Conservation (phyloP, 2,329 filamentous ascomycete genomes). For the Curvularia eragrostidis region DNA sequence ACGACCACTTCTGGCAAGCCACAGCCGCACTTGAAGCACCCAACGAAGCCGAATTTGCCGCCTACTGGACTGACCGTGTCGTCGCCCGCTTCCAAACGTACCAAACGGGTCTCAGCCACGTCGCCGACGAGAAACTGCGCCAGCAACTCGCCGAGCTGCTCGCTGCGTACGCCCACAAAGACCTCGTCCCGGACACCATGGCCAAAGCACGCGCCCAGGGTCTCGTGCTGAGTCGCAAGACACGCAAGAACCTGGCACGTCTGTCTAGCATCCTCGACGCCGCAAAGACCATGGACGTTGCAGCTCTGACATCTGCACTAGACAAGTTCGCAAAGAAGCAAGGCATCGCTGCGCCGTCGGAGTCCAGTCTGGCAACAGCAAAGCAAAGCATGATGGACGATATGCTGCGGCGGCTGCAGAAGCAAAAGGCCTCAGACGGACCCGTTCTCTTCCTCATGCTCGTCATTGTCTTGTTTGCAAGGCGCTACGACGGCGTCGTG, state of each 20-base stretch:
- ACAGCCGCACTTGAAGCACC: conserved; percentile 36
- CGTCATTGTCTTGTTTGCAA: conserved; percentile 44
- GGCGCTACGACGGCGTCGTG: conserved; percentile 41
- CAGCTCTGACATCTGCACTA: conserved; percentile 23
- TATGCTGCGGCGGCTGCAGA: conserved; percentile 44
- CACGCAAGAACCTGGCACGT: conserved; percentile 40
- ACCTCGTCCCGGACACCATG: conserved; percentile 44
- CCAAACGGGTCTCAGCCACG: conserved; percentile 26
- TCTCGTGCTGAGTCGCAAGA: conserved; percentile 40
- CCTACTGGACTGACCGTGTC: conserved; percentile 45
- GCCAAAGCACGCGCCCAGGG: conserved; percentile 41
- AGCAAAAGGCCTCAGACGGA: conserved; percentile 43
- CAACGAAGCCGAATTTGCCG: conserved; percentile 39
- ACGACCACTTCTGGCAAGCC: conserved; percentile 34
- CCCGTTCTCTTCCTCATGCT: conserved; percentile 49
- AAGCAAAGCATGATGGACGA: conserved; percentile 43
- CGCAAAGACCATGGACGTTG: conserved; percentile 17
- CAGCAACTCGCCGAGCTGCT: conserved; percentile 46
- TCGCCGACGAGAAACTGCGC: conserved; percentile 42
- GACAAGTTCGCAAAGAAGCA: conserved; percentile 48
- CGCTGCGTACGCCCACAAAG: conserved; percentile 38
- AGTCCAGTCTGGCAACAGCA: conserved; percentile 15
- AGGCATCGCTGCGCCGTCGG: conserved; percentile 21
- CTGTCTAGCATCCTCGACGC: conserved; percentile 34
- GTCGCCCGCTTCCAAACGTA: conserved; percentile 36